phyloP scores from a whole-genome alignment of 495 filamentous ascomycete genomes.

The Talaromyces adpressus region DNA sequence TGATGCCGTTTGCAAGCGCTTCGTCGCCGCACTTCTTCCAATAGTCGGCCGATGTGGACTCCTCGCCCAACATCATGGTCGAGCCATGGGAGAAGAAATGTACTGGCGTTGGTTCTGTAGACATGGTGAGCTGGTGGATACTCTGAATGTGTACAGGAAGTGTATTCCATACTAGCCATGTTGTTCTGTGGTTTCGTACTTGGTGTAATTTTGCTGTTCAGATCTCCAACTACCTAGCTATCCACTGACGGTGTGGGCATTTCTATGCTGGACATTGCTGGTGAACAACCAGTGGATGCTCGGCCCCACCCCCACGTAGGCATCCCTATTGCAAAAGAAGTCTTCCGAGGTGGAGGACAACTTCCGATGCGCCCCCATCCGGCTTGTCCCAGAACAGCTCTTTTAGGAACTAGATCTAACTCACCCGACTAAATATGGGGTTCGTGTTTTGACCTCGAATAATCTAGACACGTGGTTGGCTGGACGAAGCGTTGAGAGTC shows the following conservation, averaged over 20 bases:
- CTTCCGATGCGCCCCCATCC: not conserved
- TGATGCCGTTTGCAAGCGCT: constrained; percentile 46
- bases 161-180: not conserved
- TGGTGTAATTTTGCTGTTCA: not conserved
- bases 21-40: constrained; percentile 57
- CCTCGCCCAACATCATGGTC: constrained; percentile 61
- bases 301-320: not conserved
- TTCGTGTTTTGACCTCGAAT: not conserved
- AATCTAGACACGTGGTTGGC: too few species aligned
- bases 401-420: not conserved
- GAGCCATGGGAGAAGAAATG: constrained; percentile 64
- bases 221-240: not conserved
- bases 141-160: not conserved
- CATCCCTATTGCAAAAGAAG: not conserved
- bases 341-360: not conserved
- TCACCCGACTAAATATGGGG: not conserved
- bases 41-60: constrained; percentile 48
- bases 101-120: constrained; percentile 39
- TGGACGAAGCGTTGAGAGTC: too few species aligned
- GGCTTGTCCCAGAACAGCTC: not conserved
- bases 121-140: not conserved
- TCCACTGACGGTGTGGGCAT: not conserved
- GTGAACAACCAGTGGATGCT: not conserved
- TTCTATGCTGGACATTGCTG: not conserved
- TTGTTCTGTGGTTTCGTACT: not conserved